These are phyloP conservation scores for Bryum argenteum DNA, from an alignment of 225 moss, liverwort and hornwort species.

Conservation along the genomic window DNA sequence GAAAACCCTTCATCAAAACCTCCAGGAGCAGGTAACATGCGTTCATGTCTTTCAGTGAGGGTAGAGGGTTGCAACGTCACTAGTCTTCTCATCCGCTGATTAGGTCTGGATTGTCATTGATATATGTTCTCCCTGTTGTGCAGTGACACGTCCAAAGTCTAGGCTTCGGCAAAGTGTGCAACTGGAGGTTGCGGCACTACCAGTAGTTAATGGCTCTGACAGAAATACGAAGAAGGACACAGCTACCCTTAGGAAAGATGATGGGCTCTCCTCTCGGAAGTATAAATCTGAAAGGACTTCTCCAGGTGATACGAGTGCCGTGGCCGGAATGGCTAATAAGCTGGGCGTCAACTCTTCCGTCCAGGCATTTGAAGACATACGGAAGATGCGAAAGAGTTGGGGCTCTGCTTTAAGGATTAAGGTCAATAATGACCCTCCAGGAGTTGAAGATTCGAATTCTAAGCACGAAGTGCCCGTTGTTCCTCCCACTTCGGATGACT, in stretches of 20 bases:
- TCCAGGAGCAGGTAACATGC: constrained; percentile 33
- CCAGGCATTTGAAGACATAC: constrained; percentile 67
- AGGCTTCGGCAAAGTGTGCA: constrained; percentile 47
- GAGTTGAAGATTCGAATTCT: constrained; percentile 15
- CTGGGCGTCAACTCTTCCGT: constrained; percentile 55
- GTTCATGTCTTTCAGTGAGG: not conserved
- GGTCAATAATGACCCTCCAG: constrained; percentile 30
- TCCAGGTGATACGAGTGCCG: constrained; percentile 22
- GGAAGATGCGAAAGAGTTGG: constrained; percentile 83
- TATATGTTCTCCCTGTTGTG: constrained; percentile 2
- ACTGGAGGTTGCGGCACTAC: constrained; percentile 31
- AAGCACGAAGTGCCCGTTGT: constrained; percentile 20
- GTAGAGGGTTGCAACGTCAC: not conserved
- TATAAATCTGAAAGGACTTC: constrained; percentile 24
- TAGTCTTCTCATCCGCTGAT: not conserved
- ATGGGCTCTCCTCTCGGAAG: not conserved
- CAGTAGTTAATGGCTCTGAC: constrained; percentile 18
- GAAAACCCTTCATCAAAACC: constrained; percentile 24
- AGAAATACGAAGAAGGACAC: constrained; percentile 13
- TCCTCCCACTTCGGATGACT: constrained; percentile 22
- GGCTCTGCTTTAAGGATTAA: constrained; percentile 85
- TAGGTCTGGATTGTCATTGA: constrained; percentile 11
- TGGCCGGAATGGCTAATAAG: constrained; percentile 31
- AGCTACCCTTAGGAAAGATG: constrained; percentile 19
- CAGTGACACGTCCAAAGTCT: constrained; percentile 47